These are phyloP conservation scores for Taiozyma sp. DNA, from an alignment of 1,139 yeast species.

Conservation along the genomic window DNA sequence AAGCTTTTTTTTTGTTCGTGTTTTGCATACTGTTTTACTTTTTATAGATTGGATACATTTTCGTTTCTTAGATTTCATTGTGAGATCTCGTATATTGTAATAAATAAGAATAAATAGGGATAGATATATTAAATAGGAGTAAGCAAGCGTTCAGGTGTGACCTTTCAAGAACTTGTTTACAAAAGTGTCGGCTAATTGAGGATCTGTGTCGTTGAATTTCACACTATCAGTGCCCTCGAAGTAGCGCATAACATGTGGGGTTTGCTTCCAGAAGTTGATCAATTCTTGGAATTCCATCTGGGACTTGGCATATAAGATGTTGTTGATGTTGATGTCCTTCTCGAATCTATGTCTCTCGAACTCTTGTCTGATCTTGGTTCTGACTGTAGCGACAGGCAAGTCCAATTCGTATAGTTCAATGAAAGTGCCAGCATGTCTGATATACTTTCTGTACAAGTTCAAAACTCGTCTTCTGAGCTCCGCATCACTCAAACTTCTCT, in stretches of 20 bases:
- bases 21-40: background rate
- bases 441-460: conserved; percentile 66
- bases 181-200: conserved; percentile 45
- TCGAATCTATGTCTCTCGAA: conserved; percentile 82
- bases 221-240: conserved; percentile 62
- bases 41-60: background rate
- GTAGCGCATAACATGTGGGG: conserved; percentile 78
- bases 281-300: conserved; percentile 91
- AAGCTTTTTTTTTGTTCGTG: background rate
- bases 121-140: conserved; percentile 2
- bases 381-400: conserved; percentile 74
- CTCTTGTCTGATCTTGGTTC: conserved; percentile 84
- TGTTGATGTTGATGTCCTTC: conserved; percentile 56
- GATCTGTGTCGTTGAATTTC: conserved; percentile 25
- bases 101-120: conserved; percentile 5
- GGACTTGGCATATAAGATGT: conserved; percentile 72
- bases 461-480: conserved; percentile 65
- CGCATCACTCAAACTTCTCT: conserved; percentile 53
- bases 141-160: conserved; percentile 1
- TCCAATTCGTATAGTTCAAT: conserved; percentile 73
- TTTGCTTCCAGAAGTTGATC: conserved; percentile 88
- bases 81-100: background rate
- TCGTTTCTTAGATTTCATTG: background rate
- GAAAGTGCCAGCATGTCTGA: conserved; percentile 58
- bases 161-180: conserved; percentile 74